These are phyloP conservation scores for Colletotrichum camelliae DNA, from an alignment of 2,329 filamentous ascomycete species.

Conservation along the genomic window DNA sequence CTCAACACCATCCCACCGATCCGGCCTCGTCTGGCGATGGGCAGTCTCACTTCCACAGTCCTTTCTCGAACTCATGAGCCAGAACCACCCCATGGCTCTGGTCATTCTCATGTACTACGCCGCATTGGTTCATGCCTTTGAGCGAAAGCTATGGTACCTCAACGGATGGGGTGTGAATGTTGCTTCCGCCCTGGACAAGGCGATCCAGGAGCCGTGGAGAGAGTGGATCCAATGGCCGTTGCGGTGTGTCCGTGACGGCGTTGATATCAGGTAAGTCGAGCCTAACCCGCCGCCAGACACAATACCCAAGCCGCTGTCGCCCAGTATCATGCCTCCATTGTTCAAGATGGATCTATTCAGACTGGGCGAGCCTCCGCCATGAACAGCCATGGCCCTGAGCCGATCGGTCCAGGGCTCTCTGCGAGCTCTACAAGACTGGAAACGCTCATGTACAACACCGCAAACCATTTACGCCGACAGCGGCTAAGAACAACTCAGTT, in stretches of 20 bases:
- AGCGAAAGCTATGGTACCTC: constrained; percentile 20
- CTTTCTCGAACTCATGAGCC: constrained; percentile 22
- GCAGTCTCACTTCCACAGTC: constrained; percentile 20
- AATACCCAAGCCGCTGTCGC: not conserved
- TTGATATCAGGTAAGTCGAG: constrained; percentile 2
- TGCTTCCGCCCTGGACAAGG: not conserved
- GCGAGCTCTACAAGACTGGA: not conserved
- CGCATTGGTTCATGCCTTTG: constrained; percentile 14
- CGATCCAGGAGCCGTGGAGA: constrained; percentile 18
- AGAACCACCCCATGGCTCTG: constrained; percentile 22
- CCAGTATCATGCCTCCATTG: not conserved
- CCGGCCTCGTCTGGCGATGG: constrained; percentile 24
- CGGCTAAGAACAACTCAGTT: not conserved
- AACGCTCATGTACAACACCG: not conserved
- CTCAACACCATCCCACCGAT: not conserved
- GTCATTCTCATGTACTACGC: constrained; percentile 26
- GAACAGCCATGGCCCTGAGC: not conserved
- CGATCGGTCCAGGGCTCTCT: not conserved
- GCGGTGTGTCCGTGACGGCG: constrained; percentile 9
- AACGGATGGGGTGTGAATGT: constrained; percentile 6
- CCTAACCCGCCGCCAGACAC: not conserved
- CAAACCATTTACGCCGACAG: not conserved
- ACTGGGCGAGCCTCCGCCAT: not conserved
- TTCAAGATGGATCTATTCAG: constrained; percentile 1
- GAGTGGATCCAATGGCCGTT: constrained; percentile 19